These are phyloP conservation scores for Ulota crispa DNA, from an alignment of 225 moss, liverwort and hornwort species.

Conservation along the genomic window DNA sequence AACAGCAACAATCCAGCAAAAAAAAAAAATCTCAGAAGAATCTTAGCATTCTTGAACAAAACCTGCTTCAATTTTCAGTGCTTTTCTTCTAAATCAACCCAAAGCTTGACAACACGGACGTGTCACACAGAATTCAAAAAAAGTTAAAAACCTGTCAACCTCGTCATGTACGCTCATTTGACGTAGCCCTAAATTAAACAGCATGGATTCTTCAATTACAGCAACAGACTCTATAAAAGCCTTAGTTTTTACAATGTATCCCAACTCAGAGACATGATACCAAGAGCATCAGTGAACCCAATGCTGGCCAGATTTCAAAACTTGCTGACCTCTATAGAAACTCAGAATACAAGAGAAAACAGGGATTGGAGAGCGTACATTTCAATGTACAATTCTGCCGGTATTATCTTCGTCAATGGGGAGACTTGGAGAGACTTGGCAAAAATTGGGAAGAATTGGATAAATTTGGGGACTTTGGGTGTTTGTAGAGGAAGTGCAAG, in stretches of 20 bases:
- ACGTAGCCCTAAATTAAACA: not conserved
- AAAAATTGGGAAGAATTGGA: no score
- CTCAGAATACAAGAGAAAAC: not conserved
- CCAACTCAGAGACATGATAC: not conserved
- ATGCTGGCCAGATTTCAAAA: not conserved
- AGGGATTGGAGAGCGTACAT: not conserved
- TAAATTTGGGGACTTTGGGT: no score
- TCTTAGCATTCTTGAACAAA: no score
- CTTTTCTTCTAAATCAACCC: no score
- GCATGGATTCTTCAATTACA: not conserved
- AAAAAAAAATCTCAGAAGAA: no score
- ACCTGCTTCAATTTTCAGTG: no score
- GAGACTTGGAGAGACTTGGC: not conserved
- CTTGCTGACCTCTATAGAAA: not conserved
- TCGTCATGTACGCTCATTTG: not conserved
- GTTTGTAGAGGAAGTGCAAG: no score
- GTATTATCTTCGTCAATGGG: not conserved
- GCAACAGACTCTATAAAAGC: no score
- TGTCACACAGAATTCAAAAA: no score
- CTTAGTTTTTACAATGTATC: not conserved
- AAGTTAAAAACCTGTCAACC: no score
- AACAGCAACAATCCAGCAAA: no score
- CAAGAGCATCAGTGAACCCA: not conserved
- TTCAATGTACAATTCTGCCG: not conserved
- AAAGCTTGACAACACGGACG: no score